Conservation (phyloP, 2,329 filamentous ascomycete species). For the Fusarium brevicatenulatum region DNA sequence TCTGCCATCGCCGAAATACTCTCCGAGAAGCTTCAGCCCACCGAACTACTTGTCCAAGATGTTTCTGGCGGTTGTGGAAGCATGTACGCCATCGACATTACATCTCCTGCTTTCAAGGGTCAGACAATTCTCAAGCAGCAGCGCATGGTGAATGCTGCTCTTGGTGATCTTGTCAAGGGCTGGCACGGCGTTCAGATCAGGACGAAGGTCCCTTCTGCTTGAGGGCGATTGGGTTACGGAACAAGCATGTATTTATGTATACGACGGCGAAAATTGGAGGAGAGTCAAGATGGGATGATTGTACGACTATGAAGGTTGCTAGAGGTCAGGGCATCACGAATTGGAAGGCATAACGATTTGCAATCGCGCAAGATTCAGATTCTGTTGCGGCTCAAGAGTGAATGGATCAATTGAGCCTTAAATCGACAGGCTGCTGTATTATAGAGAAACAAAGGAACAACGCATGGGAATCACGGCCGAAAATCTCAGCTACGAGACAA, state of each 20-base stretch:
- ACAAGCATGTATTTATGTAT: too few relatives aligned
- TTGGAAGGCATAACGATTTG: not conserved
- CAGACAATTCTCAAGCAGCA: conserved; percentile 82
- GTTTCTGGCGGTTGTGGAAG: conserved; percentile 85
- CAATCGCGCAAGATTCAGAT: not conserved
- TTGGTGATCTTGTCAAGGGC: conserved; percentile 78
- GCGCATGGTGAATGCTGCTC: conserved; percentile 78
- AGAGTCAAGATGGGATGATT: not conserved
- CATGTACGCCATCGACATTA: conserved; percentile 87
- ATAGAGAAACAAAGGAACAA: not conserved
- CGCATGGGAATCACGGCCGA: not conserved
- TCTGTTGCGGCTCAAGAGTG: not conserved
- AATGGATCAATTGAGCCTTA: not conserved
- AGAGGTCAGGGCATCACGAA: not conserved
- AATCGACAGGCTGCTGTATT: not conserved
- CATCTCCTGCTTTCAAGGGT: conserved; percentile 76
- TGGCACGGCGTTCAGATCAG: conserved; percentile 88
- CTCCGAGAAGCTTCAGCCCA: conserved; percentile 59
- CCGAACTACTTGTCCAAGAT: conserved; percentile 74
- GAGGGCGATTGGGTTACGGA: not conserved
- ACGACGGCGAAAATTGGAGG: not conserved
- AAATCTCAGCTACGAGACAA: not conserved
- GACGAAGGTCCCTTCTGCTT: conserved; percentile 63
- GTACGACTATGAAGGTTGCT: conserved; percentile 11
- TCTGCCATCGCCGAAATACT: conserved; percentile 67